Evolutionary conservation across 495 filamentous ascomycete genomes (phyloP).

Genomic region (Neurospora tetraspora): DNA sequence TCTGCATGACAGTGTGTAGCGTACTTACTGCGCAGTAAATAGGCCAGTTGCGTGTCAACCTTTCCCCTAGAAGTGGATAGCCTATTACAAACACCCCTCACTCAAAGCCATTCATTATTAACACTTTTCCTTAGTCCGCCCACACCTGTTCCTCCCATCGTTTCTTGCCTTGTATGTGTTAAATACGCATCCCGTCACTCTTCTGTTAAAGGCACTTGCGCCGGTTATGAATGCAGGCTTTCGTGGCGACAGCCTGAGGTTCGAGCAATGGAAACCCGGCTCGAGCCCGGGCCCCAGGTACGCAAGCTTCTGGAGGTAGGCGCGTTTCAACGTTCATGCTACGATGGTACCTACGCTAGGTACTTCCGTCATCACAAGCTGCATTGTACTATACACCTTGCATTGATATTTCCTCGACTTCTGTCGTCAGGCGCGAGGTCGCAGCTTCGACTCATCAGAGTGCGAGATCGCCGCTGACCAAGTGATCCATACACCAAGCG

Average conservation of each 20-base stretch:
- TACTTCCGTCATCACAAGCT: not conserved
- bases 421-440: not conserved
- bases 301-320: not conserved
- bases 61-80: not conserved
- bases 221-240: not conserved
- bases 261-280: not conserved
- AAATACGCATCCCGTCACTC: not conserved
- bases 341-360: not conserved
- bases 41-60: not conserved
- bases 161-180: not conserved
- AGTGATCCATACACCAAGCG: not conserved
- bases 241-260: not conserved
- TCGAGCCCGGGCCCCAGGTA: not conserved
- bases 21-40: not conserved
- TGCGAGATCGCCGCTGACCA: not conserved
- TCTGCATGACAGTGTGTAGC: not conserved
- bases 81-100: not conserved
- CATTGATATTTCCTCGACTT: not conserved
- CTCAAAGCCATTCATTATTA: not conserved
- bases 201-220: not conserved
- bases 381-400: not conserved
- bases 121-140: not conserved
- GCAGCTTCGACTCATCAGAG: not conserved
- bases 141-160: not conserved
- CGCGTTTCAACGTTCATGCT: not conserved